These are phyloP conservation scores for Niveomyces coronatus DNA, from an alignment of 2,329 filamentous ascomycete species.

Conservation along the genomic window DNA sequence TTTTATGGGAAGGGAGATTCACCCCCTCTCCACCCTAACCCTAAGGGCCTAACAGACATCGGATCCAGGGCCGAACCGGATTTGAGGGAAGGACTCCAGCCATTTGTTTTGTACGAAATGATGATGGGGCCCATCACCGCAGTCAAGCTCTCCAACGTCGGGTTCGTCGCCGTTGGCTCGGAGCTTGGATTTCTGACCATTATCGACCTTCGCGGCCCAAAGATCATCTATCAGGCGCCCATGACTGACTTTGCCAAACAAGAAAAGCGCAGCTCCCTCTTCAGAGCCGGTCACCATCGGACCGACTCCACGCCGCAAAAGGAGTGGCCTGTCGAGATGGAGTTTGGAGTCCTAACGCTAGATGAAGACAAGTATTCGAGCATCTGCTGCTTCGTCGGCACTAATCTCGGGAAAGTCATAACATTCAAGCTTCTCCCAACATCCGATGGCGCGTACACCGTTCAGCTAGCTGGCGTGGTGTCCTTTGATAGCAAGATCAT, in stretches of 20 bases:
- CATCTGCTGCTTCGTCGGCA: conserved; percentile 86
- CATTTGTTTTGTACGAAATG: conserved; percentile 72
- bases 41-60: conserved; percentile 67
- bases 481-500: conserved; percentile 61
- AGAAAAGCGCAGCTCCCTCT: conserved; percentile 68
- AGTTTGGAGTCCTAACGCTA: conserved; percentile 88
- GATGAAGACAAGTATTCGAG: conserved; percentile 95
- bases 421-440: conserved; percentile 87
- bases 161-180: conserved; percentile 81
- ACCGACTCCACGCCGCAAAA: conserved; percentile 29
- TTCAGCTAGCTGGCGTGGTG: conserved; percentile 58
- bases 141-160: conserved; percentile 78
- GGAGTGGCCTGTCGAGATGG: conserved; percentile 73
- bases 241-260: conserved; percentile 64
- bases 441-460: conserved; percentile 56
- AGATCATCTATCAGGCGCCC: conserved; percentile 67
- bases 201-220: conserved; percentile 79
- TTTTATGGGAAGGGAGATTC: conserved; percentile 53
- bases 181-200: conserved; percentile 72
- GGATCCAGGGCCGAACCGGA: conserved; percentile 57
- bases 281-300: conserved; percentile 30
- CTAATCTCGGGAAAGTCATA: conserved; percentile 68
- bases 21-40: conserved; percentile 43
- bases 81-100: conserved; percentile 72
- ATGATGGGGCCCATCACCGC: conserved; percentile 72